A percentile compares a stretch with the other conserved stretches of the same genome.
Evolutionary conservation across 306 rosid species (phyloP).

Genomic region (Dryas drummondii): DNA sequence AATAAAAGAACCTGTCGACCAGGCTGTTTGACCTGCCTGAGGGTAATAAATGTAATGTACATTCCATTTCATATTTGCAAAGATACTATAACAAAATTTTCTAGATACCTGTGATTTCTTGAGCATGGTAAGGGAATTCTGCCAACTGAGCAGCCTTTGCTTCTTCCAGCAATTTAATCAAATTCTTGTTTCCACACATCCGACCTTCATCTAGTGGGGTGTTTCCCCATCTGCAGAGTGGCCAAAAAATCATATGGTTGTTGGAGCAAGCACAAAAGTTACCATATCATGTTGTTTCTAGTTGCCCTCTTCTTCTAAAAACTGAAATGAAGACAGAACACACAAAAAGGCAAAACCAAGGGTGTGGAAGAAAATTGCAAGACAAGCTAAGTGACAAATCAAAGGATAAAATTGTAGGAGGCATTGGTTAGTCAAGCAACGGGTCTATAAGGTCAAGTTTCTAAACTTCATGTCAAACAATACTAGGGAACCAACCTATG

Average conservation of each 20-base stretch:
- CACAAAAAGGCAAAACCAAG: neutral
- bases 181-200: conserved; percentile 76
- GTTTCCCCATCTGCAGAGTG: conserved; percentile 79
- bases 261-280: neutral
- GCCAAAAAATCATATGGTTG: conserved; percentile 1
- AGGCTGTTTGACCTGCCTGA: conserved; percentile 5
- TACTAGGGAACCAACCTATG: neutral
- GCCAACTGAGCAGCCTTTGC: conserved; percentile 66
- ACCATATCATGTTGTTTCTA: neutral
- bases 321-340: neutral
- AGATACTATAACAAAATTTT: conserved; percentile 3
- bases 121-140: conserved; percentile 40
- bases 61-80: neutral
- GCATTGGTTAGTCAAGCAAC: neutral
- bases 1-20: neutral
- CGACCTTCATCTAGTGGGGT: conserved; percentile 87
- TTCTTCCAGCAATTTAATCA: conserved; percentile 72
- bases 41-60: neutral
- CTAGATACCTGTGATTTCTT: conserved; percentile 56
- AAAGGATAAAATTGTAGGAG: neutral
- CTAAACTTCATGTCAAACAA: neutral
- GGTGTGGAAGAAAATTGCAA: neutral
- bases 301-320: neutral
- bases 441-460: neutral
- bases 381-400: neutral